A percentile compares a stretch with the other conserved stretches of the same genome.
Evolutionary conservation across 805 yeast species (phyloP).

Genomic region (Metschnikowia continentalis): DNA sequence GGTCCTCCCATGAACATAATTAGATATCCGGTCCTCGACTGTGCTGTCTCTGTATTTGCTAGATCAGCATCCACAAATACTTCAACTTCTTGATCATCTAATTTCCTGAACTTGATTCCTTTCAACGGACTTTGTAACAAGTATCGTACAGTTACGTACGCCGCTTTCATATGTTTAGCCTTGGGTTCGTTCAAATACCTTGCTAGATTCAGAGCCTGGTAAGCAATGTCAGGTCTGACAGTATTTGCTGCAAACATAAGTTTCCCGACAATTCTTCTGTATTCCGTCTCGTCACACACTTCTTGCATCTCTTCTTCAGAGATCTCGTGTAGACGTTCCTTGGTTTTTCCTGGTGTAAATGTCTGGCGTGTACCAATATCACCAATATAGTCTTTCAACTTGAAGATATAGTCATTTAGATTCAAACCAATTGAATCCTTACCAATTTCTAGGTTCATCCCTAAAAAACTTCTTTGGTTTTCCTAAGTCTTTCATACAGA

Average conservation of each 20-base stretch:
- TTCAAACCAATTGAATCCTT: background rate
- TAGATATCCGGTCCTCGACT: background rate
- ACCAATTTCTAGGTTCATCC: background rate
- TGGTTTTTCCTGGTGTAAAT: background rate
- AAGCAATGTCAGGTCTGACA: background rate
- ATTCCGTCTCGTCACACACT: background rate
- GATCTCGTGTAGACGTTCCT: background rate
- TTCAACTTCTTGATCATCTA: background rate
- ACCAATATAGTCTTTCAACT: background rate
- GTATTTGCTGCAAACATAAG: background rate
- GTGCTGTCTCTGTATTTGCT: background rate
- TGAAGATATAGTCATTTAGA: background rate
- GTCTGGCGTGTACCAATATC: background rate
- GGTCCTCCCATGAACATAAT: background rate
- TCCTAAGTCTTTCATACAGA: too few relatives aligned
- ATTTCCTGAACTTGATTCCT: too few relatives aligned
- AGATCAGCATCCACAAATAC: background rate
- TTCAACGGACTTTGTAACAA: background rate
- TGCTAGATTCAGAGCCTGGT: background rate
- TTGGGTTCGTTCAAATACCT: background rate
- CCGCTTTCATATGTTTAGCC: background rate
- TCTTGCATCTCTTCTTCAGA: background rate
- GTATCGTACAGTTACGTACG: background rate
- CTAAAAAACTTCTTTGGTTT: background rate
- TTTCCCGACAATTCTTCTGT: background rate